Percentiles rank a stretch among this genome's conserved stretches.
phyloP scores from a whole-genome alignment of 345 rosid species.

The Lepidium africanum region DNA sequence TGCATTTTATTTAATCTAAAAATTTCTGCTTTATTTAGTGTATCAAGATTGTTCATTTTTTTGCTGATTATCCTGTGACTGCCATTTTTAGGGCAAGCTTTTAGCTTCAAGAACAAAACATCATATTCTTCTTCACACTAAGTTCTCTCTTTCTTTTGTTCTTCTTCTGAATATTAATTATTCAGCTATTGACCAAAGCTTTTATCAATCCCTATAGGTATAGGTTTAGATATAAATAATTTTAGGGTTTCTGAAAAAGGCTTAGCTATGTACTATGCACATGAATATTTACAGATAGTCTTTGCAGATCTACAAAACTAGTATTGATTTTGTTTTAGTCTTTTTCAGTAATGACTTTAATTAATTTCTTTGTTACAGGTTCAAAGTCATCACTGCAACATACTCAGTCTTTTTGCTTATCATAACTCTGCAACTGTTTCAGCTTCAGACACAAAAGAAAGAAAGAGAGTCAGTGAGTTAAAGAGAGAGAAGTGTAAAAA shows the following conservation, averaged over 20 bases:
- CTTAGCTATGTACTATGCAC: conserved; percentile 14
- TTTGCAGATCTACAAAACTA: conserved; percentile 23
- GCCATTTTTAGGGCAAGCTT: conserved; percentile 23
- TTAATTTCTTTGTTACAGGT: conserved; percentile 29
- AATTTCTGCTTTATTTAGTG: background rate
- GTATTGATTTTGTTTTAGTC: background rate
- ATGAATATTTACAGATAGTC: background rate
- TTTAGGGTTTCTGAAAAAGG: conserved; percentile 33
- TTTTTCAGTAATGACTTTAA: conserved; percentile 1
- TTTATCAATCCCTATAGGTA: background rate
- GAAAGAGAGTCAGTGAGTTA: conserved; percentile 50
- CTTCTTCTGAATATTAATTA: background rate
- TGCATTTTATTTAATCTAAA: background rate
- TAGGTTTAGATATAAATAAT: background rate
- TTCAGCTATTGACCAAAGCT: background rate
- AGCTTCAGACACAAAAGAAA: conserved; percentile 34
- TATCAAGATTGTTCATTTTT: background rate
- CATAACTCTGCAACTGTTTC: conserved; percentile 40
- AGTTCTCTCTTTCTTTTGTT: background rate
- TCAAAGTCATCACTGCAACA: conserved; percentile 37
- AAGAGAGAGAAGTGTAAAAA: conserved; percentile 40
- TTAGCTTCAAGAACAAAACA: background rate
- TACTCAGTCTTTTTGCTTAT: conserved; percentile 44
- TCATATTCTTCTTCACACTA: background rate
- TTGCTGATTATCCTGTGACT: background rate